phyloP scores from a whole-genome alignment of 1,284 basidiomycete species.

The Rhodofomes roseus region DNA sequence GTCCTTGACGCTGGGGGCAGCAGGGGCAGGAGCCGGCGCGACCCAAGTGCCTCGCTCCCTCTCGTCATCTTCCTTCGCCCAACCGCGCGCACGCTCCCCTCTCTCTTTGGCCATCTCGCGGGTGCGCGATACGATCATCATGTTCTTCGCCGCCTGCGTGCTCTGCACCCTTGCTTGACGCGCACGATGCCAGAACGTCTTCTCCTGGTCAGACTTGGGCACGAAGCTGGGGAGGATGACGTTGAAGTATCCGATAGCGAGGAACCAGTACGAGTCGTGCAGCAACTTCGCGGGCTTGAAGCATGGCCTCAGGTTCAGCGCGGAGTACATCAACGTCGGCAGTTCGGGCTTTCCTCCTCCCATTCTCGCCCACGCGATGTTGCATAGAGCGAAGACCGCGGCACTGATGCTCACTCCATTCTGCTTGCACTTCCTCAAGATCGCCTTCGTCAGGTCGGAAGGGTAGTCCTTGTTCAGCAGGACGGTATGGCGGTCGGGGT shows the following conservation, averaged over 20 bases:
- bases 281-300: slow-evolving; percentile 32
- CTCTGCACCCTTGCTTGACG: slow-evolving; percentile 64
- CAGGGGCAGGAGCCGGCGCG: slow-evolving; percentile 30
- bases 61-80: slow-evolving; percentile 73
- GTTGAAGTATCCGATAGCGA: slow-evolving; percentile 79
- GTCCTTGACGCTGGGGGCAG: slow-evolving; percentile 15
- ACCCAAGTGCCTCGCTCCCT: slow-evolving; percentile 42
- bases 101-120: slow-evolving; percentile 63
- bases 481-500: slow-evolving; percentile 51
- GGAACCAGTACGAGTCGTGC: slow-evolving; percentile 69
- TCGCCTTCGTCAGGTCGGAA: slow-evolving; percentile 47
- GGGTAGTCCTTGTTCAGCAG: slow-evolving; percentile 63
- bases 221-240: slow-evolving; percentile 69
- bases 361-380: slow-evolving; percentile 65
- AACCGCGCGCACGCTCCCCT: slow-evolving; percentile 52
- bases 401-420: slow-evolving; percentile 73
- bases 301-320: slow-evolving; percentile 69
- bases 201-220: slow-evolving; percentile 35
- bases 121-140: slow-evolving; percentile 55
- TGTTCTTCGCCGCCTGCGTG: slow-evolving; percentile 53
- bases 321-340: slow-evolving; percentile 79
- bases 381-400: slow-evolving; percentile 72
- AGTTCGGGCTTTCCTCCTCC: slow-evolving; percentile 40
- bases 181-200: slow-evolving; percentile 75
- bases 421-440: slow-evolving; percentile 63